Percentiles rank a stretch among this genome's conserved stretches.
Evolutionary conservation across 345 rosid species (phyloP).

Genomic region (Hirschfeldia incana): DNA sequence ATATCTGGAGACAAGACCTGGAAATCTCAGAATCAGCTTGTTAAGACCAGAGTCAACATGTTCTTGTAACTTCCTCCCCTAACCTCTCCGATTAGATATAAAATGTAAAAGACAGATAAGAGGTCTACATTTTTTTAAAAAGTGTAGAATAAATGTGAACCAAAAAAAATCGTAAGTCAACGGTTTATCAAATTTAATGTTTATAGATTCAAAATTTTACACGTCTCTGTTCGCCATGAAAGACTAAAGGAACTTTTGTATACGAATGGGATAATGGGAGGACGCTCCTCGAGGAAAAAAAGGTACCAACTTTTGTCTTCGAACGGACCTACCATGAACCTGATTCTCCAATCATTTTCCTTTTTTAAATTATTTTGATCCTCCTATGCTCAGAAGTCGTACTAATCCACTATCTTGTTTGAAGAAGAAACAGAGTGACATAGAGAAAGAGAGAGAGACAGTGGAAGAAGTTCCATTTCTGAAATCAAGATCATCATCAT

Average conservation of each 20-base stretch:
- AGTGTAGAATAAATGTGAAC: background rate
- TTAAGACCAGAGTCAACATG: background rate
- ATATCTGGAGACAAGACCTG: slow-evolving; percentile 93
- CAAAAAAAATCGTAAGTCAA: background rate
- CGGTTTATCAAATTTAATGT: background rate
- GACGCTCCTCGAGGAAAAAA: slow-evolving; percentile 13
- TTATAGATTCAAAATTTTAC: background rate
- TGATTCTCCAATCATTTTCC: slow-evolving; percentile 22
- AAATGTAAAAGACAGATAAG: background rate
- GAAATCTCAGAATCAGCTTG: slow-evolving; percentile 17
- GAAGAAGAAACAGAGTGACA: slow-evolving; percentile 11
- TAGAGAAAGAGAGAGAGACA: background rate
- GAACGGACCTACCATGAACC: slow-evolving; percentile 38
- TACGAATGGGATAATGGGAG: slow-evolving; percentile 9
- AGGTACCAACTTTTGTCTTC: slow-evolving; percentile 24
- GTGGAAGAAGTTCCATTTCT: background rate
- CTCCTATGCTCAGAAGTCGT: slow-evolving; percentile 13
- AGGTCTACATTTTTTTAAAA: background rate
- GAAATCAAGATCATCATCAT: slow-evolving; percentile 36
- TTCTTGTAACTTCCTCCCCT: background rate
- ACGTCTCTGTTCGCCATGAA: background rate
- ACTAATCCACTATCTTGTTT: slow-evolving; percentile 22
- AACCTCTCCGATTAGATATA: background rate
- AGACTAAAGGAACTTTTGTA: background rate
- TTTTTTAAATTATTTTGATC: background rate